Percentiles rank a stretch among this genome's conserved stretches.
phyloP scores from a whole-genome alignment of 495 filamentous ascomycete species.

The Monascus purpureus region DNA sequence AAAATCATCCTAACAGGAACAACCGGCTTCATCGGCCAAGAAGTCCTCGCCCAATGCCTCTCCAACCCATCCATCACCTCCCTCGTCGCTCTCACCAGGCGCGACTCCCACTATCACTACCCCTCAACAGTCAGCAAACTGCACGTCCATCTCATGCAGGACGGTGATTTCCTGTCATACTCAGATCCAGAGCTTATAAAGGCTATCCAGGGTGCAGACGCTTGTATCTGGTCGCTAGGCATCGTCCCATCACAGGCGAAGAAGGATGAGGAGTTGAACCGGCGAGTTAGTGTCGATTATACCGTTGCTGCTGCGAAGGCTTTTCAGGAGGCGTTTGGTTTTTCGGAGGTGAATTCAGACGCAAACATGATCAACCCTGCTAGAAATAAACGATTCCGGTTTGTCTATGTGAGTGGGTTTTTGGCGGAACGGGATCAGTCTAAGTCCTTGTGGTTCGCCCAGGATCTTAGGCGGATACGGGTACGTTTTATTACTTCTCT shows the following conservation, averaged over 20 bases:
- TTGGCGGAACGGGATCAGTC: constrained; percentile 31
- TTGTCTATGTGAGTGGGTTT: constrained; percentile 36
- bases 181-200: constrained; percentile 16
- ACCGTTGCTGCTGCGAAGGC: constrained; percentile 25
- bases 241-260: constrained; percentile 3
- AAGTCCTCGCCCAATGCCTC: constrained; percentile 34
- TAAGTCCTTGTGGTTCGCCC: constrained; percentile 26
- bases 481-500: constrained; percentile 16
- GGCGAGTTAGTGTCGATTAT: constrained; percentile 28
- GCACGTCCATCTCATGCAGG: constrained; percentile 24
- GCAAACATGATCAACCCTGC: constrained; percentile 3
- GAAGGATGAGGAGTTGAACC: constrained; percentile 8
- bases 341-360: constrained; percentile 5
- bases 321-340: constrained; percentile 19
- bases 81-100: constrained; percentile 32
- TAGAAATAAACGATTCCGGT: constrained; percentile 25
- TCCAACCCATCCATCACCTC: constrained; percentile 29
- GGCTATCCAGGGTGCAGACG: constrained; percentile 33
- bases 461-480: constrained; percentile 28
- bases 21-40: constrained; percentile 37
- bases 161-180: constrained; percentile 32
- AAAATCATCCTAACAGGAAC: constrained; percentile 38
- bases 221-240: constrained; percentile 34
- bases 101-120: no score
- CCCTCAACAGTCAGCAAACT: constrained; percentile 23